Conservation (phyloP, 2,329 filamentous ascomycete species). For the Alternaria gansuensis region DNA sequence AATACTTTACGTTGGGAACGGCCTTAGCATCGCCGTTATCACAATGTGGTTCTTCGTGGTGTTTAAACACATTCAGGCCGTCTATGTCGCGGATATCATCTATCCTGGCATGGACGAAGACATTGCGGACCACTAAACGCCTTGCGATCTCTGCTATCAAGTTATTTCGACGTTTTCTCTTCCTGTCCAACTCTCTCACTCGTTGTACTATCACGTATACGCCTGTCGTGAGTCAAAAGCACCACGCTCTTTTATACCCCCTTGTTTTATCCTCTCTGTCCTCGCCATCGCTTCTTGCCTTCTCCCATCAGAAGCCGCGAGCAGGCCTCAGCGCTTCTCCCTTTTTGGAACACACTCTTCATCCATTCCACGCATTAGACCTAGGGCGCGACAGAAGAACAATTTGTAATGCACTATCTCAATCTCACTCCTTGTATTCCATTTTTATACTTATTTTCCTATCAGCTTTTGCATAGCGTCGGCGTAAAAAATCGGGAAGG, state of each 20-base stretch:
- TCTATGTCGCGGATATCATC: conserved; percentile 63
- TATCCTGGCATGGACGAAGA: conserved; percentile 69
- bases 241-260: conserved; percentile 33
- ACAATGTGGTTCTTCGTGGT: conserved; percentile 65
- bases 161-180: conserved; percentile 3
- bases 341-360: conserved; percentile 16
- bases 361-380: conserved; percentile 16
- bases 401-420: conserved; percentile 26
- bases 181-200: conserved; percentile 18
- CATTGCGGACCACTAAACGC: conserved; percentile 48
- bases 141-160: background rate
- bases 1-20: conserved; percentile 54
- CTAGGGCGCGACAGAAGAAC: conserved; percentile 14
- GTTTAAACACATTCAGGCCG: conserved; percentile 60
- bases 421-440: conserved; percentile 1
- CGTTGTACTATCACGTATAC: conserved; percentile 23
- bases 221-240: conserved; percentile 16
- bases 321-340: conserved; percentile 31
- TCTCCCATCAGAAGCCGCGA: conserved; percentile 25
- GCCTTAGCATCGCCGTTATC: conserved; percentile 62
- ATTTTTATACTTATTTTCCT: conserved; percentile 19
- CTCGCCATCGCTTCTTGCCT: conserved; percentile 7
- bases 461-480: conserved; percentile 36
- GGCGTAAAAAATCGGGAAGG: conserved; percentile 34
- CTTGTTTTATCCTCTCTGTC: conserved; percentile 6